Base-by-base conservation (phyloP, 768 basidiomycete genomes). In the Trametes cinnabarina region DNA sequence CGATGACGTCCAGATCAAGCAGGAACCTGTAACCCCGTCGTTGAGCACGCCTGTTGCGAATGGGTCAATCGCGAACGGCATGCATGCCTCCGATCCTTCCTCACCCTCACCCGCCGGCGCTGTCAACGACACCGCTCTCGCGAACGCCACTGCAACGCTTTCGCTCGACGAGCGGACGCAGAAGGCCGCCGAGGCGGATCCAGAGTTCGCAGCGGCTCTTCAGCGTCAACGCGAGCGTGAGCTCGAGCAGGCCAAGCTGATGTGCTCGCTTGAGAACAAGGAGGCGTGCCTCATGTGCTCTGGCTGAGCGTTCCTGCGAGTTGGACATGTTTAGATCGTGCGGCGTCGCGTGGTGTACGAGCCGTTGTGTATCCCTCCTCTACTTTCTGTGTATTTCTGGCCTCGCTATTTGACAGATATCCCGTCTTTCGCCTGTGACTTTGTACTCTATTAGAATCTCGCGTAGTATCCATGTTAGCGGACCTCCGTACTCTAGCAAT, bases 231-330 rank as follows among this genome's bases (percentile, higher is more conserved):
- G 81, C 63, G 84, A 87, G 49, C 82, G 88, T 17, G 87, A 93
- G 74, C 73, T 84, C 3, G 94, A 90, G 71, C 87, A 90, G 58
- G 94, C 86, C 5, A 87, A 88, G 74, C 71, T 94, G 56, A 73
- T 82, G 69, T 96, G 94, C 68, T 92, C 90, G 61, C 65, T 96
- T 47, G 93, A 95, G 72, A 96, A 96, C 74, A 94, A 94, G 79
- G 94, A 96, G 53, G 92, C 90, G 1, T 96, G 93, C 69, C 66
- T 94, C 70, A 94, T 94, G 92, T 94, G 92, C 75, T 92, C 90
- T 59, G 89, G 87, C 53, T 92, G 71, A 82, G 48, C 19, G 46
- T 19, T 3, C 9, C 17, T 3, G 10, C 19, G n/a, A 22, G 6
- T 26, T 3, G 1, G 47, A 39, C 11, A 19, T 5, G 4, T 37